Conservation (phyloP, 2,329 filamentous ascomycete species). For the Kalaharituber pfeilii region DNA sequence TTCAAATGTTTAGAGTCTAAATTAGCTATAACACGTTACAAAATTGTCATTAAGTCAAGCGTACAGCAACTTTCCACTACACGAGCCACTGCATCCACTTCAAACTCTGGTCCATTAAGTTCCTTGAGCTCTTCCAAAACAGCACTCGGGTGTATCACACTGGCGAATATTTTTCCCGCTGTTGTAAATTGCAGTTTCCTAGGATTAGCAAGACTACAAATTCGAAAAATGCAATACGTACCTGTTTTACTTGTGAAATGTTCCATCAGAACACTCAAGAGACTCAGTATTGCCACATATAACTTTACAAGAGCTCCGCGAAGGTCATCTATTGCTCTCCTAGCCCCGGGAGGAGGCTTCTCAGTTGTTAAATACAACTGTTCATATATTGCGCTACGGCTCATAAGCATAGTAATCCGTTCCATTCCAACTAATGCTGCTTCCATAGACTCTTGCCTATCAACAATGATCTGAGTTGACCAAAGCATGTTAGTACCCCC, state of each 20-base stretch:
- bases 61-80: neutral
- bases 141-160: neutral
- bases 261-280: too few relatives aligned
- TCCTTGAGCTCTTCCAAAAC: neutral
- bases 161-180: neutral
- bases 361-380: slow-evolving; percentile 14
- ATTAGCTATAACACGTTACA: too few relatives aligned
- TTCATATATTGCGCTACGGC: slow-evolving; percentile 18
- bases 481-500: too few relatives aligned
- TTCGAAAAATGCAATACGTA: too few relatives aligned
- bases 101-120: neutral
- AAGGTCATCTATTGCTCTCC: neutral
- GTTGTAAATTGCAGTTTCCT: neutral
- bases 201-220: too few relatives aligned
- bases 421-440: slow-evolving; percentile 9
- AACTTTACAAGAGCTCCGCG: neutral
- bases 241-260: too few relatives aligned
- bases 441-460: neutral
- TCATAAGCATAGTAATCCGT: slow-evolving; percentile 15
- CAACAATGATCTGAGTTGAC: neutral
- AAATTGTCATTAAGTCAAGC: too few relatives aligned
- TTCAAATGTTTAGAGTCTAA: too few relatives aligned
- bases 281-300: neutral
- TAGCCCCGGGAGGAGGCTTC: neutral
- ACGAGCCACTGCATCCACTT: neutral